These are phyloP conservation scores for Paecilomyces niveus DNA, from an alignment of 2,329 filamentous ascomycete genomes.

Conservation along the genomic window DNA sequence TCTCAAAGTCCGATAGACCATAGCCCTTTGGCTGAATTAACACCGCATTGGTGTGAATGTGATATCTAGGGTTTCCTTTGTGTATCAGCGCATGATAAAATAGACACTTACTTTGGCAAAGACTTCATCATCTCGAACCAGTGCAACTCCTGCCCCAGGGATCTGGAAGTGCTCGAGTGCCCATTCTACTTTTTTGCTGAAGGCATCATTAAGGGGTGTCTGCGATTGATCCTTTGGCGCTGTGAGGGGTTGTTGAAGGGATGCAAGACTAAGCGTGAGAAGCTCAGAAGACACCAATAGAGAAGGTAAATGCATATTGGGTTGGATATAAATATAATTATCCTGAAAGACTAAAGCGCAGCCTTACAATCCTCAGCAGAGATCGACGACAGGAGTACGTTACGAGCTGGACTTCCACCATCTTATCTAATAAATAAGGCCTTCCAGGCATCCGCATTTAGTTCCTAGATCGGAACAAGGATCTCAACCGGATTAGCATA, in stretches of 20 bases:
- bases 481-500: neutral
- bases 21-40: slow-evolving; percentile 23
- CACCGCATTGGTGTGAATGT: neutral
- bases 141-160: slow-evolving; percentile 4
- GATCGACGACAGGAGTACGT: neutral
- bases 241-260: neutral
- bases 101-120: slow-evolving; percentile 3
- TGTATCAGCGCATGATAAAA: neutral
- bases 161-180: slow-evolving; percentile 4
- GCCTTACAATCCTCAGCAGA: too few species aligned
- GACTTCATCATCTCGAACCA: slow-evolving; percentile 4
- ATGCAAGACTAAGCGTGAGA: neutral
- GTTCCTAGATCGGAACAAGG: neutral
- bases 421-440: neutral
- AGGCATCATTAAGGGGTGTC: slow-evolving; percentile 6
- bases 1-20: slow-evolving; percentile 30
- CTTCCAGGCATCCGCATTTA: neutral
- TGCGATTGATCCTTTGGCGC: neutral
- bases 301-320: neutral
- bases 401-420: neutral
- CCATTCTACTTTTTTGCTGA: slow-evolving; percentile 4
- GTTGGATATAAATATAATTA: neutral
- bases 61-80: neutral
- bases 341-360: neutral
- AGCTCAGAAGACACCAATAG: neutral